phyloP scores from a whole-genome alignment of 2,329 filamentous ascomycete genomes.

The Ophiostoma himal-ulmi region DNA sequence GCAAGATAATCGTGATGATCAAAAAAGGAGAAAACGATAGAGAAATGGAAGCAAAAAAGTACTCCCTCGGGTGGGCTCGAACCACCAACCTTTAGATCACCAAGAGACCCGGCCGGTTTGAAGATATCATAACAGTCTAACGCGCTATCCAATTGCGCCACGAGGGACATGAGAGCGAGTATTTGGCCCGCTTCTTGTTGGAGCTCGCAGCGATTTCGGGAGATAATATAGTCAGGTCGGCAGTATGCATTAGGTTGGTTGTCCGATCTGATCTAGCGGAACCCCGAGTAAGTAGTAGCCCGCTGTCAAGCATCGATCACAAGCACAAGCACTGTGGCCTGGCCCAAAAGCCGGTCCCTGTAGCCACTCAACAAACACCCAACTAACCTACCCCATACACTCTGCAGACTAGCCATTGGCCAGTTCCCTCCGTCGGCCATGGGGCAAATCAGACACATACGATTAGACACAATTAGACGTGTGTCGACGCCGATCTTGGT shows the following conservation, averaged over 20 bases:
- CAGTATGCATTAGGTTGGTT: neutral
- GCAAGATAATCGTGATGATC: neutral
- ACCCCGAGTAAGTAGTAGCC: neutral
- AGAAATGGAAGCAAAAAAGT: slow-evolving; percentile 2
- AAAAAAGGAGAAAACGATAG: neutral
- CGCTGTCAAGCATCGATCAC: neutral
- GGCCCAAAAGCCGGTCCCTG: neutral
- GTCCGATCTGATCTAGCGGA: neutral
- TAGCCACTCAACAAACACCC: neutral
- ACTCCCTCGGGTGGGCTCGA: slow-evolving; percentile 20
- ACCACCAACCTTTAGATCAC: slow-evolving; percentile 19
- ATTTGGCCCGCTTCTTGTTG: neutral
- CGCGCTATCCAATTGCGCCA: slow-evolving; percentile 24
- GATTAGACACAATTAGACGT: neutral
- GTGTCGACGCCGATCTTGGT: neutral
- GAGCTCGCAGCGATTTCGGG: slow-evolving; percentile 2
- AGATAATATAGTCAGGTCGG: neutral
- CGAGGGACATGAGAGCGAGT: slow-evolving; percentile 16
- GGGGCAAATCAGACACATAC: neutral
- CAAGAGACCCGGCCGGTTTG: slow-evolving; percentile 12
- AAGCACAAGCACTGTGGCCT: neutral
- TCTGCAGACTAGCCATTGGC: neutral
- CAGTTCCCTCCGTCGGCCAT: neutral
- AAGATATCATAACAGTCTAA: slow-evolving; percentile 21
- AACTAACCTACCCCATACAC: neutral